These are phyloP conservation scores for Chloromonas sp. DNA, from an alignment of 163 green algal genomes.

Conservation along the genomic window DNA sequence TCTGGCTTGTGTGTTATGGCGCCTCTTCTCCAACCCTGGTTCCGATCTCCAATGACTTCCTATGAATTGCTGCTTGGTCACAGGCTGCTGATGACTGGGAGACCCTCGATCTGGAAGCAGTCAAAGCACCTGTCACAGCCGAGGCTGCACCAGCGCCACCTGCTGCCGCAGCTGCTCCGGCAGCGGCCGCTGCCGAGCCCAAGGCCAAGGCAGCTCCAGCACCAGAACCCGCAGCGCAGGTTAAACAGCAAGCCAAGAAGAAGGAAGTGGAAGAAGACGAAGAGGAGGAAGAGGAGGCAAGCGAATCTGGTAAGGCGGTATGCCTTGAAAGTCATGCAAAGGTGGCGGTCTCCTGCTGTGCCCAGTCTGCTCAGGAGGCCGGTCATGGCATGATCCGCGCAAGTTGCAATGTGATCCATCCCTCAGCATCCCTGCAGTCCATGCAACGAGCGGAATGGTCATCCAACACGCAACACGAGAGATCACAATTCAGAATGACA, in stretches of 20 bases:
- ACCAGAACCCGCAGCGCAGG: constrained; percentile 12
- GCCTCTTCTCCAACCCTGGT: too few relatives aligned
- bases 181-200: constrained; percentile 9
- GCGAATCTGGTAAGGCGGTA: not conserved
- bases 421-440: too few relatives aligned
- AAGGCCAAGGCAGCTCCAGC: constrained; percentile 10
- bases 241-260: constrained; percentile 6
- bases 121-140: constrained; percentile 2
- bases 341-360: too few relatives aligned
- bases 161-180: constrained; percentile 11
- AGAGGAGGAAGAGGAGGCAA: constrained; percentile 22
- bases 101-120: constrained; percentile 54
- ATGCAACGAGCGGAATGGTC: too few relatives aligned
- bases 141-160: constrained; percentile 9
- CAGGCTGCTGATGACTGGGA: constrained; percentile 76
- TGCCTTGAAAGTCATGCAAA: not conserved
- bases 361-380: too few relatives aligned
- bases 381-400: too few relatives aligned
- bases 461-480: too few relatives aligned
- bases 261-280: constrained; percentile 13
- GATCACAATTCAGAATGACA: too few relatives aligned
- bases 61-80: too few relatives aligned
- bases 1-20: too few relatives aligned
- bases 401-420: too few relatives aligned
- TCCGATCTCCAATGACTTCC: too few relatives aligned